Evolutionary conservation across 192 early-diverging fungal genomes (phyloP).

Genomic region (Coemansia sp.): DNA sequence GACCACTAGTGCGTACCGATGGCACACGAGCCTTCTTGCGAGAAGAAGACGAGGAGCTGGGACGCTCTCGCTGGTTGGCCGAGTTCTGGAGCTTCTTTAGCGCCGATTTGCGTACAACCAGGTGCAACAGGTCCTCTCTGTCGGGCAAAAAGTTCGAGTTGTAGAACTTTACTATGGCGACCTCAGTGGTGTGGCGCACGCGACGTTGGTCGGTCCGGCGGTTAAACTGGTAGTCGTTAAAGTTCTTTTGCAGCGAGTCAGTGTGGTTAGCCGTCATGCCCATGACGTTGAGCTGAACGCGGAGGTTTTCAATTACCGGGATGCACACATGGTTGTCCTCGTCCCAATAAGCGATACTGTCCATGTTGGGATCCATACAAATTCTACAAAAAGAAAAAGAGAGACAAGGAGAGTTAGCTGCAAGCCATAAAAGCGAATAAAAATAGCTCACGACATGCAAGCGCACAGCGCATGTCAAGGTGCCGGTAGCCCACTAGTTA

Average conservation of each 20-base stretch:
- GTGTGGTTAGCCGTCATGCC: constrained; percentile 53
- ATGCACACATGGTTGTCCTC: constrained; percentile 40
- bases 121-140: constrained; percentile 27
- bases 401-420: neutral
- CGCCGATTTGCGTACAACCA: constrained; percentile 49
- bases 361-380: constrained; percentile 15
- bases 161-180: constrained; percentile 41
- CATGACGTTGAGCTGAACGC: constrained; percentile 34
- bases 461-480: neutral
- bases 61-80: constrained; percentile 15
- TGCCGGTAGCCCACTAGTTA: neutral
- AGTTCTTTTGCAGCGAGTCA: constrained; percentile 53
- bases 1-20: constrained; percentile 20
- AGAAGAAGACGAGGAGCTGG: neutral
- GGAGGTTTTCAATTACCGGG: constrained; percentile 41
- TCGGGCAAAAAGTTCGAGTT: constrained; percentile 45
- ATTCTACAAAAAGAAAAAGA: constrained; percentile 19
- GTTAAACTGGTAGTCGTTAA: constrained; percentile 53
- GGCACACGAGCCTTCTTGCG: constrained; percentile 34
- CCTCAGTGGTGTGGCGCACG: constrained; percentile 47
- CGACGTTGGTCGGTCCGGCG: constrained; percentile 51
- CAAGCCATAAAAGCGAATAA: neutral
- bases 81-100: constrained; percentile 33
- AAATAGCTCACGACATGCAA: neutral
- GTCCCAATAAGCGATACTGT: constrained; percentile 41